Percentiles rank a stretch among this genome's conserved stretches.
Conservation (phyloP, 2,329 filamentous ascomycete species). For the Decorospora gaudefroyi region DNA sequence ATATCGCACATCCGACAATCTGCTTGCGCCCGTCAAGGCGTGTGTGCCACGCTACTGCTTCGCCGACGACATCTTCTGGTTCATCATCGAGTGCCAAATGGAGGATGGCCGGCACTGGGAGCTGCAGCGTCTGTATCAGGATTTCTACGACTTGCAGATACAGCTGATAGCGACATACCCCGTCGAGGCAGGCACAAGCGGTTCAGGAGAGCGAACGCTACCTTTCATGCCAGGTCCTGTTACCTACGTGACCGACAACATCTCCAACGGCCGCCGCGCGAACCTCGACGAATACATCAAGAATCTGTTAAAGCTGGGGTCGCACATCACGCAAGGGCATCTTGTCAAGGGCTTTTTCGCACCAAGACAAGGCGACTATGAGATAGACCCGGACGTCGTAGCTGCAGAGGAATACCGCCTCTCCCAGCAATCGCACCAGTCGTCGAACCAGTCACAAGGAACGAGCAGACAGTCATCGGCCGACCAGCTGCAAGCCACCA, state of each 20-base stretch:
- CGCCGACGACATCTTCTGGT: conserved; percentile 98
- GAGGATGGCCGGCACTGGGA: conserved; percentile 94
- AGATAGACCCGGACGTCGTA: conserved; percentile 73
- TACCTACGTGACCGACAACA: conserved; percentile 96
- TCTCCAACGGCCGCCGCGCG: conserved; percentile 88
- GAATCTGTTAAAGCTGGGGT: conserved; percentile 79
- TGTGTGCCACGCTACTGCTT: conserved; percentile 93
- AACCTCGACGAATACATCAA: conserved; percentile 96
- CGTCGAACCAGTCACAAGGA: conserved; percentile 46
- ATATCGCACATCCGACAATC: conserved; percentile 47
- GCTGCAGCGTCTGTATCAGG: conserved; percentile 91
- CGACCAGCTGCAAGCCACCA: conserved; percentile 46
- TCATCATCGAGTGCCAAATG: conserved; percentile 88
- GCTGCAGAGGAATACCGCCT: conserved; percentile 72
- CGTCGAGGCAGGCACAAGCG: conserved; percentile 85
- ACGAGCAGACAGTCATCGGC: conserved; percentile 45
- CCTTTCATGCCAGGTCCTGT: conserved; percentile 99
- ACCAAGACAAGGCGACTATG: conserved; percentile 87
- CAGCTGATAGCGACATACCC: conserved; percentile 90
- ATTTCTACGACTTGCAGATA: conserved; percentile 99
- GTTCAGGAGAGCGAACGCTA: conserved; percentile 72
- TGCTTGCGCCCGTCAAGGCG: conserved; percentile 78
- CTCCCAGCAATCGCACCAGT: conserved; percentile 60
- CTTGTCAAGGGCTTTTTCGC: conserved; percentile 90
- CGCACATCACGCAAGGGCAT: conserved; percentile 81